These are phyloP conservation scores for Apostasia shenzhenica DNA, from an alignment of 106 monocot genomes.

Conservation along the genomic window DNA sequence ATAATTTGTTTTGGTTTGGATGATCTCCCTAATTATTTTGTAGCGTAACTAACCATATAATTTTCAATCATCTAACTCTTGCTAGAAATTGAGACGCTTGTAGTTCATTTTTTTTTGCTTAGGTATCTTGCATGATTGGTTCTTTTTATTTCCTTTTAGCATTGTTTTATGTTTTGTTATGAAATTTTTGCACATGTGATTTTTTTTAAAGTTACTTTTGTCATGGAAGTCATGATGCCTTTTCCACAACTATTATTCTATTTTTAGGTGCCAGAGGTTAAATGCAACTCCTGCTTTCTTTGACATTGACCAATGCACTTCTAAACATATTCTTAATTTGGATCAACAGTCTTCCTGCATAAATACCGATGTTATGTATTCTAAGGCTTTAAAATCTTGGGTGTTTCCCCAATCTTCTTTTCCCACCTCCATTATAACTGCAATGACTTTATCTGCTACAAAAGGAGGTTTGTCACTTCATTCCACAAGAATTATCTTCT, in stretches of 20 bases:
- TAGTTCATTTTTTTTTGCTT: no score
- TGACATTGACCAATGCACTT: constrained; percentile 9
- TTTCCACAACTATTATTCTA: neutral
- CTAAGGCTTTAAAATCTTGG: constrained; percentile 74
- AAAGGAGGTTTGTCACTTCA: constrained; percentile 47
- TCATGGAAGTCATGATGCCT: neutral
- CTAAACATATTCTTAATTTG: constrained; percentile 13
- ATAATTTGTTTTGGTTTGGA: no score
- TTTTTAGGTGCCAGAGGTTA: constrained; percentile 73
- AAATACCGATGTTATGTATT: constrained; percentile 25
- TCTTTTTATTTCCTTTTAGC: no score
- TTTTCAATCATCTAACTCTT: no score
- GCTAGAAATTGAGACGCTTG: no score
- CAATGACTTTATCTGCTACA: constrained; percentile 42
- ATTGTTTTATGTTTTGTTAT: no score
- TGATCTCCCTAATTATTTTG: no score
- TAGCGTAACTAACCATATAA: no score
- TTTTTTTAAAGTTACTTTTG: neutral
- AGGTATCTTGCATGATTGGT: no score
- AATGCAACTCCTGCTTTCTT: constrained; percentile 24
- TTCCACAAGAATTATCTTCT: neutral
- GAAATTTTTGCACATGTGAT: no score
- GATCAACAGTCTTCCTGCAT: constrained; percentile 18
- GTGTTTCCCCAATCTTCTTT: constrained; percentile 72
- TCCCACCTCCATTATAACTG: constrained; percentile 59